Conservation (phyloP, 768 basidiomycete species). For the Lactifluus rugatus region DNA sequence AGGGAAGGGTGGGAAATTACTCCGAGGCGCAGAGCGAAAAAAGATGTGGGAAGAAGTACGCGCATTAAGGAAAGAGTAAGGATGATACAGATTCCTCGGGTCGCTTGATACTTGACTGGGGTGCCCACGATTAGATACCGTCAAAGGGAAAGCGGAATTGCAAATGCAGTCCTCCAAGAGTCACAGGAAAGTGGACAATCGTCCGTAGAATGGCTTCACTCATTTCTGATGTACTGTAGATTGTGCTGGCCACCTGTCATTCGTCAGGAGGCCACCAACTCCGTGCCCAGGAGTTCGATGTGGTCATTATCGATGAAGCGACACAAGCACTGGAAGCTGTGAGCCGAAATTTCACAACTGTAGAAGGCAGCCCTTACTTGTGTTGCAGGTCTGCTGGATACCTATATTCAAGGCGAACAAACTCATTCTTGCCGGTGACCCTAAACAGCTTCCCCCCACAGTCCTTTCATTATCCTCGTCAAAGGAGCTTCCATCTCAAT, state of each 20-base stretch:
- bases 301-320: slow-evolving; percentile 94
- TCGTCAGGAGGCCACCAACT: slow-evolving; percentile 82
- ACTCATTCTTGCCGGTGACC: slow-evolving; percentile 86
- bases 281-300: slow-evolving; percentile 71
- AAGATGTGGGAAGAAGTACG: slow-evolving; percentile 84
- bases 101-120: not conserved
- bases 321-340: slow-evolving; percentile 95
- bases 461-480: slow-evolving; percentile 56
- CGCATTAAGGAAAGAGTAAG: slow-evolving; percentile 83
- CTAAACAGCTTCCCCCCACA: slow-evolving; percentile 92
- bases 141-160: slow-evolving; percentile 77
- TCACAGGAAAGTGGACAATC: slow-evolving; percentile 47
- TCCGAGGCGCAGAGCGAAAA: slow-evolving; percentile 62
- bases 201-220: not conserved
- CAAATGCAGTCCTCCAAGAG: slow-evolving; percentile 66
- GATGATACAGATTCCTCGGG: not conserved
- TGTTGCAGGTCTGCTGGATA: slow-evolving; percentile 76
- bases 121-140: slow-evolving; percentile 51
- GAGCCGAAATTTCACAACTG: slow-evolving; percentile 20
- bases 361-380: not conserved
- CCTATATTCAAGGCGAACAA: slow-evolving; percentile 90
- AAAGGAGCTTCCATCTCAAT: slow-evolving; percentile 13
- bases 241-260: slow-evolving; percentile 92
- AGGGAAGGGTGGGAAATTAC: slow-evolving; percentile 62
- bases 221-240: slow-evolving; percentile 34